Base-by-base conservation (phyloP, 1,284 basidiomycete species). In the Leccinum fallax region DNA sequence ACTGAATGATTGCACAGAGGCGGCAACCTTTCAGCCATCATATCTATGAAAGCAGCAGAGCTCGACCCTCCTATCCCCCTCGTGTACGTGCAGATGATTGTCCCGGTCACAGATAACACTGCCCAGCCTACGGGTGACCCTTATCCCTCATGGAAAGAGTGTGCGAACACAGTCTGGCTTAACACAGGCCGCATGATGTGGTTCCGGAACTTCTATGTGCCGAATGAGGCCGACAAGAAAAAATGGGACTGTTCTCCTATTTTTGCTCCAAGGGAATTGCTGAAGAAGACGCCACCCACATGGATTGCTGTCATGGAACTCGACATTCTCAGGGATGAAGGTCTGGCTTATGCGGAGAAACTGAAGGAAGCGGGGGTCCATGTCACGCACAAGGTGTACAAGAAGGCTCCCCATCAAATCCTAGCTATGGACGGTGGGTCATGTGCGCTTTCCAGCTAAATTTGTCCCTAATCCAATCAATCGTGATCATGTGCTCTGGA, bases 251-350 rank as follows among this genome's bases (percentile, higher is more conserved):
- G 77, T 61, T 85, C 83, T 3, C 84, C 85, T 4, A 76, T 83
- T 32, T 80, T 81, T 64, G 83, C 82, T 16, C 79, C 82, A 4
- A 78, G 81, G n/a, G 78, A 79, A 54, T 66, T 75, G 21, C 78
- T 85, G 66, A 70, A 69, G 58, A 77, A 72, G 59, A 69, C 77
- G 15, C 79, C 82, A 26, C 71, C 76, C 16, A 78, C 81, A n/a
- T 84, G 79, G 77, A 76, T 85, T 32, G 80, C 74, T 11, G 78
- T 85, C 32, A 78, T 78, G 51, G 85, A 85, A 66, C 75, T 83
- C 10, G 85, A 86, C 63, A 78, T 85, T 55, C 75, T 86, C 59
- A 75, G 81, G 60, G 82, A 83, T 51, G 84, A 86, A 65, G 85
- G 82, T 6, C 74, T 83, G 28, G 79, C 79, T 3, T 86, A 84